Percentiles rank a stretch among this genome's conserved stretches.
phyloP scores from a whole-genome alignment of 306 rosid genomes.

The Pyrus pyrifolia region DNA sequence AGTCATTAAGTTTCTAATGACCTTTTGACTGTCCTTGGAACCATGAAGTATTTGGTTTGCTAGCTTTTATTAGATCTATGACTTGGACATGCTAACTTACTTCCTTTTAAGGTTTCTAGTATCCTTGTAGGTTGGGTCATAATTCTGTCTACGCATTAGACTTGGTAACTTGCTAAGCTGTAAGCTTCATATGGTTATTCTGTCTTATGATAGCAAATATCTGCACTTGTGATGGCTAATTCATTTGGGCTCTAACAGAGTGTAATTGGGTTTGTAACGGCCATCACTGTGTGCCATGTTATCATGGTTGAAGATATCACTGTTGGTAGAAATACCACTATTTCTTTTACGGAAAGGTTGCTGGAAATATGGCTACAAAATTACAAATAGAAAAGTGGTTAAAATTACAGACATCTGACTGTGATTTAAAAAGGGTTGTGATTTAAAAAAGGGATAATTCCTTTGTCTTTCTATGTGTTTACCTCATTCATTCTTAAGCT shows the following conservation, averaged over 20 bases:
- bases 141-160: no score
- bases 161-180: no score
- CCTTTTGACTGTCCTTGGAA: background rate
- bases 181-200: no score
- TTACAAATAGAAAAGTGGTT: background rate
- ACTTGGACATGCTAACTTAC: no score
- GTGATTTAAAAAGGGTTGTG: no score
- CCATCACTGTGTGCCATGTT: background rate
- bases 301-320: background rate
- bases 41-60: background rate
- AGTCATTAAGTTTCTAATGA: background rate
- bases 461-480: background rate
- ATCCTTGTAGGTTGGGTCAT: background rate
- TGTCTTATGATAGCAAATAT: no score
- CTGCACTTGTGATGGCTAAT: no score
- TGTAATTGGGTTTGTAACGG: background rate
- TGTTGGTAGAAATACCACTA: background rate
- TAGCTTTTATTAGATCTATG: background rate
- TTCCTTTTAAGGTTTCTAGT: no score
- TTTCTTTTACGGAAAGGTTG: background rate
- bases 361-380: background rate
- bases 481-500: background rate
- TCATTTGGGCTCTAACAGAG: background rate
- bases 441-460: background rate
- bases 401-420: background rate